Base-by-base conservation (phyloP, 148 eudicot species). In the Rhododendron griersonianum region DNA sequence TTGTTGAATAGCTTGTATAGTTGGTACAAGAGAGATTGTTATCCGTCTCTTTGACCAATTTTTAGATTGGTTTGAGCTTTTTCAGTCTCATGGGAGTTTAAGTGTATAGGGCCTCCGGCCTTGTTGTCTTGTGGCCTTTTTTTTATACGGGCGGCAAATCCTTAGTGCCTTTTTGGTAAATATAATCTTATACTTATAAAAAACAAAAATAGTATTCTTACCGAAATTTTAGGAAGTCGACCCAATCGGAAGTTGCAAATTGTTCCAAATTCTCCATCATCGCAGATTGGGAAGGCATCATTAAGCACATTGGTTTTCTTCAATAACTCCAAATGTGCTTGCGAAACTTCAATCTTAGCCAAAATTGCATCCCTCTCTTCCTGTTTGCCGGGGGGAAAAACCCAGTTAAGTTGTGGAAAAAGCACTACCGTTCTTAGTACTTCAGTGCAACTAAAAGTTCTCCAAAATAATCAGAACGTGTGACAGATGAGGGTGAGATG, bases 271-370 rank as follows among this genome's bases (percentile, higher is more conserved):
- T 97, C 98, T 76, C 96, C 98, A 90, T 94, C 98, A 90, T 35
- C 37, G 37, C 93, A 91, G 51, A 96, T 96, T 48, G 95, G 96
- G 81, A 96, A 96, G 83, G 99, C 99, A 90, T 96, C 96, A 91
- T 94, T 94, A 79, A 96, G 93, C 82, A 96, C 99, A 90, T 94
- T 96, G 41, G 98, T 95, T 39, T 87, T 91, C 94, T 94, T 95
- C 88, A 96, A 85, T 89, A 92, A 89, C 88, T 96, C 98, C 48
- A 96, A 89, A 91, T 96, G 99, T 84, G 98, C 98, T 90, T 95
- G 98, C 81, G 99, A 95, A 89, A 96, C 99, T 91, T 96, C 99
- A 87, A 93, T 94, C 90, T 96, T 95, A 75, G 99, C 94, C 88
- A 94, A 87, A 86, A 94, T 91, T 85, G 98, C 99, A 92, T 96